Conservation (phyloP, 2,329 filamentous ascomycete genomes). For the Colletotrichum tofieldiae region DNA sequence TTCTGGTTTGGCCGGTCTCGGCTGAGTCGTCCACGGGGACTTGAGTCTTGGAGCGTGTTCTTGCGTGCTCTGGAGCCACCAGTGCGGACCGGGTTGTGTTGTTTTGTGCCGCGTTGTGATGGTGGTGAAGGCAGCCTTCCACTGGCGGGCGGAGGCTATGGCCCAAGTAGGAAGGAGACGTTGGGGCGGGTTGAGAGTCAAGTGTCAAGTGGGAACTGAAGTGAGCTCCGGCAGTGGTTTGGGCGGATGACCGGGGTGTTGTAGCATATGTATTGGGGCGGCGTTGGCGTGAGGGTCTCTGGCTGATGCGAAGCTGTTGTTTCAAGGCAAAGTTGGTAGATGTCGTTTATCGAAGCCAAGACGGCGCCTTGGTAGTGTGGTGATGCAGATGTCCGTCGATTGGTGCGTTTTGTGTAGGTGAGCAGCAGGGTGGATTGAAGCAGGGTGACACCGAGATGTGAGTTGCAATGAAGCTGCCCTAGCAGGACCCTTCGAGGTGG, state of each 20-base stretch:
- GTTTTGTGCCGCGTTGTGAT: conserved; percentile 6
- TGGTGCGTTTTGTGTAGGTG: not conserved
- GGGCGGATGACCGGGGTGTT: conserved; percentile 16
- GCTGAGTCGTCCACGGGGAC: conserved; percentile 17
- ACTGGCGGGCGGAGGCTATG: conserved; percentile 32
- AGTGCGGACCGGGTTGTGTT: conserved; percentile 13
- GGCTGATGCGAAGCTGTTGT: not conserved
- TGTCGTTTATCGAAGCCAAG: not conserved
- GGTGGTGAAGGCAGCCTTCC: conserved; percentile 25
- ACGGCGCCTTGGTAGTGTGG: not conserved
- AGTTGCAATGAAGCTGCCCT: too few relatives aligned
- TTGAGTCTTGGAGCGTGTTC: not conserved
- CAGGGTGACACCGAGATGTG: not conserved
- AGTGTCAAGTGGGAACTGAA: conserved; percentile 19
- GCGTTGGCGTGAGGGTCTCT: not conserved
- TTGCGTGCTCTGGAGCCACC: conserved; percentile 7
- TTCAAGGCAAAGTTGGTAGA: not conserved
- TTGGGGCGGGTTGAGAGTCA: not conserved
- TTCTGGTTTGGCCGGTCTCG: conserved; percentile 27
- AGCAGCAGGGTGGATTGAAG: not conserved
- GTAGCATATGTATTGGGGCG: not conserved
- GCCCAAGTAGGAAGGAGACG: conserved; percentile 44
- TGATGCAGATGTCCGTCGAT: not conserved
- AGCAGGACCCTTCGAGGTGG: too few relatives aligned
- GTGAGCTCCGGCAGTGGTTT: conserved; percentile 19